Conservation (phyloP, 306 rosid genomes). For the Dalbergia cochinchinensis region DNA sequence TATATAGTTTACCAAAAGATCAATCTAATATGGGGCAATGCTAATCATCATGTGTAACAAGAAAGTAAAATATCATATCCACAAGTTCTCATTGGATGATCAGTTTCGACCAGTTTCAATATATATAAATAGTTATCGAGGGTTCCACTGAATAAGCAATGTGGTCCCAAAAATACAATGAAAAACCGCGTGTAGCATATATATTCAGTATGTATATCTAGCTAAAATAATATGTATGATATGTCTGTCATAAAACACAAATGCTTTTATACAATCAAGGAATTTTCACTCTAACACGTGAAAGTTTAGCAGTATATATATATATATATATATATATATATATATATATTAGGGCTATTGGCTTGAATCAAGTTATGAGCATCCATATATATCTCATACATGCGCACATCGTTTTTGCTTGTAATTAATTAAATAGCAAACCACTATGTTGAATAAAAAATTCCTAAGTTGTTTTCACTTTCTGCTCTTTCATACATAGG, state of each 20-base stretch:
- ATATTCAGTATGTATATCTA: not conserved
- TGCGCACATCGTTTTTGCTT: conserved; percentile 1
- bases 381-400: not conserved
- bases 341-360: too few relatives aligned
- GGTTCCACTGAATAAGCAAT: not conserved
- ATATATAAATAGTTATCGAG: conserved; percentile 1
- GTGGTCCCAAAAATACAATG: conserved; percentile 31
- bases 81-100: conserved; percentile 1
- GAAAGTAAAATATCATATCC: not conserved
- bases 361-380: too few relatives aligned
- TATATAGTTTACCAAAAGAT: not conserved
- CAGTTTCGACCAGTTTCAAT: conserved; percentile 31
- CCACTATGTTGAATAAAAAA: conserved; percentile 16
- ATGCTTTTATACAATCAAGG: conserved; percentile 1
- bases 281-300: not conserved
- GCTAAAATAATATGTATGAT: conserved; percentile 20
- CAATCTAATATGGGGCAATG: conserved; percentile 17
- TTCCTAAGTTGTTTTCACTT: conserved; percentile 5
- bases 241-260: conserved; percentile 16
- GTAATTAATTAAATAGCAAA: not conserved
- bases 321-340: too few relatives aligned
- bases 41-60: conserved; percentile 16
- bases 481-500: conserved; percentile 29
- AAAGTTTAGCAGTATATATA: not conserved
- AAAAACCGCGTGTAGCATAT: not conserved